These are phyloP conservation scores for Candida pseudoviswanathii DNA, from an alignment of 1,139 yeast genomes.

Conservation along the genomic window DNA sequence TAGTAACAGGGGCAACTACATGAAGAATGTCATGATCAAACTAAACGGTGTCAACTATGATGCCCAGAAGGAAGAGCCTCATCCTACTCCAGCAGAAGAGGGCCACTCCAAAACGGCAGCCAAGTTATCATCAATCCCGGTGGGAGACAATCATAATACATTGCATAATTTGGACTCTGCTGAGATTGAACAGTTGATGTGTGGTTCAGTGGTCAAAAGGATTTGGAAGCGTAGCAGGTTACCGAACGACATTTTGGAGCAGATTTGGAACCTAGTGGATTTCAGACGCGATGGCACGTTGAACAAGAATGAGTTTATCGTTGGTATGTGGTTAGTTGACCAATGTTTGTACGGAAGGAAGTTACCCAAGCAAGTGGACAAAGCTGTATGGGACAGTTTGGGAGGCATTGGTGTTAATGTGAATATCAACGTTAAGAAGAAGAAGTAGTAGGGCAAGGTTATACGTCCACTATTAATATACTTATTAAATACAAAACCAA, in stretches of 20 bases:
- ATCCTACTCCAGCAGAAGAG: conserved; percentile 19
- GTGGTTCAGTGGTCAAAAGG: conserved; percentile 69
- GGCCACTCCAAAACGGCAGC: conserved; percentile 35
- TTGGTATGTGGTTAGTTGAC: conserved; percentile 96
- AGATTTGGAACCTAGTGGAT: conserved; percentile 83
- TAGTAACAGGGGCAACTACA: conserved; percentile 71
- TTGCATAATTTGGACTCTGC: conserved; percentile 38
- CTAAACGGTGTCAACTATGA: conserved; percentile 31
- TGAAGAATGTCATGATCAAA: conserved; percentile 42
- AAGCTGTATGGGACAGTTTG: conserved; percentile 67
- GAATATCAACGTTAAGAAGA: conserved; percentile 32
- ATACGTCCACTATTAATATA: too few species aligned
- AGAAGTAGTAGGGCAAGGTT: conserved; percentile 11
- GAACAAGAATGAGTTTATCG: conserved; percentile 78
- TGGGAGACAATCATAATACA: conserved; percentile 23
- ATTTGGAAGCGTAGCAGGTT: conserved; percentile 81
- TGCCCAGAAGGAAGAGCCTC: conserved; percentile 19
- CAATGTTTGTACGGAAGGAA: conserved; percentile 95
- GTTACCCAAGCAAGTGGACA: conserved; percentile 65
- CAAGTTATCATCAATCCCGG: conserved; percentile 29
- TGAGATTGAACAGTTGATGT: conserved; percentile 46
- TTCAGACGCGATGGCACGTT: conserved; percentile 74
- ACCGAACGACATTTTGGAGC: conserved; percentile 60
- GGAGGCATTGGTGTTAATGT: conserved; percentile 50
- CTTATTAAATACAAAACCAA: background rate